Base-by-base conservation (phyloP, 768 basidiomycete genomes). In the Boletus subparvulus region DNA sequence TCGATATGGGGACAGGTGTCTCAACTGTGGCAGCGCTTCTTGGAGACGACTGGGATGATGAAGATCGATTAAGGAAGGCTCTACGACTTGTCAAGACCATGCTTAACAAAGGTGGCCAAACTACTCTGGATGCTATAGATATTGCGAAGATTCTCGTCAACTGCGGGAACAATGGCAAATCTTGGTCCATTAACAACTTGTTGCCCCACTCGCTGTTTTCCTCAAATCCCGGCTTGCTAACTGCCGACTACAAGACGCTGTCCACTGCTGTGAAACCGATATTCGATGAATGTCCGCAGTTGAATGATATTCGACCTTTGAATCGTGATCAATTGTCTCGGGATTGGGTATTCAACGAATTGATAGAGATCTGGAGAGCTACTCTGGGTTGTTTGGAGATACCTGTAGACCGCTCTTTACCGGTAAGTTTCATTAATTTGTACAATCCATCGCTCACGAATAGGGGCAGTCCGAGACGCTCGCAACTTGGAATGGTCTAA, bases 1-100 rank as follows among this genome's bases (percentile, higher is more conserved):
- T 85, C 19, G 83, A 85, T 57, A 79, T 83, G 74, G 71, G 84
- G 12, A 79, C 83, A 3, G 88, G 87, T 0, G 70, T 85, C 5
- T 74, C 80, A 5, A 80, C 79, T 14, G 73, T 88, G 7, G 84
- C 77, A 1, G 84, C 80, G 2, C 69, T 86, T 7, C 76, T 89
- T 7, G 75, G 76, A 14, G 69, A 74, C 26, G 71, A 71, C 37
- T 65, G 61, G 10, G 72, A 71, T 11, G 77, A 82, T 10, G 77
- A 80, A 24, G 68, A 71, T 35, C 60, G 66, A 33, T 65, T 86
- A n/a, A 69, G 66, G 47, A 77, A 78, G 11, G 78, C 78, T 0
- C 62, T 90, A 26, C 69, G 72, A 5, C 67, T 87, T 16, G 70
- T 92, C 39, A 75, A 78, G 35, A 53, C 55, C 14, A 91, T 91